A percentile compares a stretch with the other conserved stretches of the same genome.
These are phyloP conservation scores for Chytriomyces sp. DNA, from an alignment of 192 early-diverging fungal species.

Conservation along the genomic window DNA sequence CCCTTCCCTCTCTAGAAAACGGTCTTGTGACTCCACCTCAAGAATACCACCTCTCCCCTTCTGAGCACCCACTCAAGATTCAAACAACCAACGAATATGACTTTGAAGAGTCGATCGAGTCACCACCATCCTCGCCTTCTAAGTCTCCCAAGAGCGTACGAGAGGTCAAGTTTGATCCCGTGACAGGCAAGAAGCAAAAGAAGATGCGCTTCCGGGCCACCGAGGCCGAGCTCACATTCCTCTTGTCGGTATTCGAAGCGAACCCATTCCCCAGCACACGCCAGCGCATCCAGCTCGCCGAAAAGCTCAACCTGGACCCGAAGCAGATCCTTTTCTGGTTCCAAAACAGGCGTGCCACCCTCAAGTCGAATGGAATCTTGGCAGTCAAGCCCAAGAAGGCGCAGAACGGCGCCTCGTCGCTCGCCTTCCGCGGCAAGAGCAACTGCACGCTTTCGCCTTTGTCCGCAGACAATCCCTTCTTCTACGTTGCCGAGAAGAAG, in stretches of 20 bases:
- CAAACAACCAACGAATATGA: neutral
- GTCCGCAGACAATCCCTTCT: constrained; percentile 7
- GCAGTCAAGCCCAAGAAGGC: constrained; percentile 16
- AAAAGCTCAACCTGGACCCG: constrained; percentile 83
- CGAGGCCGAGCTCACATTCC: constrained; percentile 56
- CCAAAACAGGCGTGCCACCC: constrained; percentile 77
- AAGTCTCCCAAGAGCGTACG: neutral
- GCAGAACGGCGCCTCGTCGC: neutral
- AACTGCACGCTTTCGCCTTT: neutral
- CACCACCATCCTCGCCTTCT: neutral
- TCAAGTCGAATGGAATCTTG: constrained; percentile 12
- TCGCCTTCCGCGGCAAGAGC: neutral
- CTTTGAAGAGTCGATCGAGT: neutral
- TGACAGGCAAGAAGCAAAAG: neutral
- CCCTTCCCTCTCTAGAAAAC: neutral
- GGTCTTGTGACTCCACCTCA: neutral
- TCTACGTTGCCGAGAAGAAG: constrained; percentile 1
- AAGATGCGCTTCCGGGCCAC: constrained; percentile 23
- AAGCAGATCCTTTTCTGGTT: constrained; percentile 97
- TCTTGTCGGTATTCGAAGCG: constrained; percentile 76
- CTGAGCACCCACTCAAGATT: neutral
- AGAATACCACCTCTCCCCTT: neutral
- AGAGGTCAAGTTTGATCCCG: neutral
- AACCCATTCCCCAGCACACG: constrained; percentile 90
- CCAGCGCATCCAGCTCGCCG: constrained; percentile 72